These are phyloP conservation scores for Fusarium paranaense DNA, from an alignment of 2,329 filamentous ascomycete genomes.

Conservation along the genomic window DNA sequence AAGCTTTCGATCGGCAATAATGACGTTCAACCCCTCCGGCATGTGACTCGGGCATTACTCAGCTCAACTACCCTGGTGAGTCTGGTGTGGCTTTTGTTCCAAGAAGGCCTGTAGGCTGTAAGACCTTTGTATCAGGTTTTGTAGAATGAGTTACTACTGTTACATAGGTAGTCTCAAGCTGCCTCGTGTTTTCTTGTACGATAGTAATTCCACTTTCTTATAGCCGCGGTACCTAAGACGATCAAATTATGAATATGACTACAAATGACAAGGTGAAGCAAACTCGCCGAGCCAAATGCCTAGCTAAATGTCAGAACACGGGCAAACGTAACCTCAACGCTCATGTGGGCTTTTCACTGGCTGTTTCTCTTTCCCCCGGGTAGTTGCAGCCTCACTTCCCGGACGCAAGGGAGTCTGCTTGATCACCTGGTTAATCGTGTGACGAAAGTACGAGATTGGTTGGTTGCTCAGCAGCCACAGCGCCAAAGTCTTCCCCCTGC, in stretches of 20 bases:
- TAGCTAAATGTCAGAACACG: neutral
- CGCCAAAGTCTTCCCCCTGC: neutral
- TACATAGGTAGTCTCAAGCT: neutral
- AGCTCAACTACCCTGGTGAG: neutral
- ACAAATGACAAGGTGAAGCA: neutral
- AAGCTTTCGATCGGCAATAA: neutral
- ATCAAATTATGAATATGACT: no score
- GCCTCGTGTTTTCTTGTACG: neutral
- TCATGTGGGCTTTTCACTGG: neutral
- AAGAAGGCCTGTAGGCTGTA: neutral
- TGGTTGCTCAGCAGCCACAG: neutral
- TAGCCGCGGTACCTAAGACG: neutral
- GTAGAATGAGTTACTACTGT: neutral
- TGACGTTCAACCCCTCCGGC: neutral
- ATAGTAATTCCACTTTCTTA: neutral
- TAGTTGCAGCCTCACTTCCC: neutral
- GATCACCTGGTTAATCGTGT: neutral
- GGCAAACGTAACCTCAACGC: neutral
- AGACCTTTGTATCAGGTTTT: neutral
- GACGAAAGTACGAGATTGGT: neutral
- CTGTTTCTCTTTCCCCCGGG: neutral
- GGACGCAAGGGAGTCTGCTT: neutral
- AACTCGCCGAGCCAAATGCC: neutral
- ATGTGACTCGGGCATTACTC: neutral
- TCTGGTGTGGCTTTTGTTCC: neutral